These are phyloP conservation scores for Fistulifera pelliculosa DNA, from an alignment of 108 stramenopile genomes.

Conservation along the genomic window DNA sequence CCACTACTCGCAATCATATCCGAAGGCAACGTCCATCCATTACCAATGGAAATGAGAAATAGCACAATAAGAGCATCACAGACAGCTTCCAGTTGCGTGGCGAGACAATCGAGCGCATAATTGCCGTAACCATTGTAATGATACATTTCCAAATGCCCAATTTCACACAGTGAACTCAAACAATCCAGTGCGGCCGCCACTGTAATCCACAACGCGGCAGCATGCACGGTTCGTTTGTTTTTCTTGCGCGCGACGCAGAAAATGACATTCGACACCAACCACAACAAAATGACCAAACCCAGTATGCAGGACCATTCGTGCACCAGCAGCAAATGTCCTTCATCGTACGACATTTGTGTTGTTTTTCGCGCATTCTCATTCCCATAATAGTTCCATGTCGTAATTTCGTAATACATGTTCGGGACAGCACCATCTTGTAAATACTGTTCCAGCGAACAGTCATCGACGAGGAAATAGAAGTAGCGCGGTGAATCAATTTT, in stretches of 20 bases:
- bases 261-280: slow-evolving; percentile 17
- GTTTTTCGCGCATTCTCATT: neutral
- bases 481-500: slow-evolving; percentile 23
- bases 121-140: slow-evolving; percentile 58
- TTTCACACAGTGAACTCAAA: slow-evolving; percentile 46
- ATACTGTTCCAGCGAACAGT: slow-evolving; percentile 62
- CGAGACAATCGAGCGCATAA: slow-evolving; percentile 58
- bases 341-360: slow-evolving; percentile 70
- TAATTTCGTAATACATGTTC: slow-evolving; percentile 34
- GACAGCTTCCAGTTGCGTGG: slow-evolving; percentile 69
- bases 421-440: slow-evolving; percentile 51
- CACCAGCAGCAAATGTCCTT: slow-evolving; percentile 43
- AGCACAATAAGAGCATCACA: slow-evolving; percentile 70
- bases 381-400: slow-evolving; percentile 23
- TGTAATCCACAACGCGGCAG: slow-evolving; percentile 57
- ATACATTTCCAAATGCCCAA: slow-evolving; percentile 56
- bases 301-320: slow-evolving; percentile 34
- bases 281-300: slow-evolving; percentile 16
- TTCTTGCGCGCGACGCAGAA: slow-evolving; percentile 3
- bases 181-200: slow-evolving; percentile 51
- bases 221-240: slow-evolving; percentile 37
- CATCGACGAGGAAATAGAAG: slow-evolving; percentile 67
- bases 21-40: slow-evolving; percentile 79
- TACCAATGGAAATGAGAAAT: slow-evolving; percentile 54
- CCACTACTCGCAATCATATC: slow-evolving; percentile 20